Conservation (phyloP, 306 rosid genomes). For the Prunus fruticosa region DNA sequence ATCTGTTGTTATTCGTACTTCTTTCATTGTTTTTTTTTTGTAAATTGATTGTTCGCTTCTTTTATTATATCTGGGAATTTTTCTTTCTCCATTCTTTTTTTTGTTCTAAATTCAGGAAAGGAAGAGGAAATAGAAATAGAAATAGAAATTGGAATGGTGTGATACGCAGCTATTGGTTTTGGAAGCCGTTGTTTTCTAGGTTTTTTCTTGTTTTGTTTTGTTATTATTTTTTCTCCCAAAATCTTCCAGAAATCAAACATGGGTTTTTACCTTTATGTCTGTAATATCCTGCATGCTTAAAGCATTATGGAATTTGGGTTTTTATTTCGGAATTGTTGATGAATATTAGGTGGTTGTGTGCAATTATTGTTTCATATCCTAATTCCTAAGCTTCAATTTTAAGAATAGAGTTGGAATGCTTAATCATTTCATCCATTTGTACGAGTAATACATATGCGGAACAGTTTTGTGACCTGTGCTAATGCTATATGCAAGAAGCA, state of each 20-base stretch:
- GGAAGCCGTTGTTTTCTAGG: neutral
- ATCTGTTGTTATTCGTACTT: conserved; percentile 28
- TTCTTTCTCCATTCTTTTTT: neutral
- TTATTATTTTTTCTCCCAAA: neutral
- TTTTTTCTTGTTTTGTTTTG: neutral
- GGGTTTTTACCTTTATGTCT: neutral
- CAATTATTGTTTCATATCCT: neutral
- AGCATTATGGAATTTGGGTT: neutral
- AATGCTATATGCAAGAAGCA: neutral
- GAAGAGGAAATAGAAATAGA: neutral
- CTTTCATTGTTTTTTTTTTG: neutral
- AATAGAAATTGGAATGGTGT: neutral
- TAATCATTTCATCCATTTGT: neutral
- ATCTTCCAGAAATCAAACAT: neutral
- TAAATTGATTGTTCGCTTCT: neutral
- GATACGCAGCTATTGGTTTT: neutral
- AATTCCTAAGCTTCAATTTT: neutral
- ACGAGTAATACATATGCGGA: neutral
- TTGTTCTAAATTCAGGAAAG: neutral
- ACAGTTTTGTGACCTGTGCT: neutral
- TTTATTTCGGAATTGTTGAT: neutral
- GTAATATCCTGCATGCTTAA: neutral
- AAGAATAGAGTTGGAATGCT: neutral
- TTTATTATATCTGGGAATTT: neutral
- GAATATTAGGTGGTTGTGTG: too few relatives aligned